Evolutionary conservation across 768 basidiomycete species (phyloP).

Genomic region (Coprinellus micaceus): DNA sequence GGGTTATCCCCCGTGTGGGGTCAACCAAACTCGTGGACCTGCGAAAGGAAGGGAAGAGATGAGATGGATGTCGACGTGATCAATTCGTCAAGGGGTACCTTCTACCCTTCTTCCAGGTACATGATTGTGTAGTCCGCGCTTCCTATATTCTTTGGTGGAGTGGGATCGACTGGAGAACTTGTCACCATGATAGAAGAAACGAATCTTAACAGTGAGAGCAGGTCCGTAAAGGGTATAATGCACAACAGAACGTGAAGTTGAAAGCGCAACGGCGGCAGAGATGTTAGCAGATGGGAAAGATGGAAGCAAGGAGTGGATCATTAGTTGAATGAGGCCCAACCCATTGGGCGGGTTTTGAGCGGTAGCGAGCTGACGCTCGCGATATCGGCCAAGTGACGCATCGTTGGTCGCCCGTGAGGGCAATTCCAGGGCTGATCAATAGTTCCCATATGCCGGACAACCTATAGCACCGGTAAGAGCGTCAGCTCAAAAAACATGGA

Average conservation of each 20-base stretch:
- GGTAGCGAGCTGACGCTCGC: slow-evolving; percentile 15
- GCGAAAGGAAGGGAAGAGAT: too few relatives aligned
- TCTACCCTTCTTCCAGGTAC: too few relatives aligned
- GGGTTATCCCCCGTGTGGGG: too few relatives aligned
- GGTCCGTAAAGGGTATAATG: background rate
- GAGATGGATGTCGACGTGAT: too few relatives aligned
- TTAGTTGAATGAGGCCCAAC: slow-evolving; percentile 33
- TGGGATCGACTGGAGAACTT: too few relatives aligned
- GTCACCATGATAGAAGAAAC: too few relatives aligned
- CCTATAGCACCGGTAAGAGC: slow-evolving; percentile 34
- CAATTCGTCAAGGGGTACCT: too few relatives aligned
- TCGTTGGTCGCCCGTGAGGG: slow-evolving; percentile 83
- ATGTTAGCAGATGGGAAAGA: too few relatives aligned
- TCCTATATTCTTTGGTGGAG: too few relatives aligned
- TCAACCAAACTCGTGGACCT: background rate
- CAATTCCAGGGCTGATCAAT: slow-evolving; percentile 89
- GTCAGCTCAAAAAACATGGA: background rate
- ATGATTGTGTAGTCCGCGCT: too few relatives aligned
- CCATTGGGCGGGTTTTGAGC: slow-evolving; percentile 15
- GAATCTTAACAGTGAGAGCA: background rate
- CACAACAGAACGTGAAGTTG: background rate
- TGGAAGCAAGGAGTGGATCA: background rate
- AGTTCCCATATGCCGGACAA: slow-evolving; percentile 76
- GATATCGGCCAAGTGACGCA: slow-evolving; percentile 70
- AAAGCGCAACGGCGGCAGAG: background rate